phyloP scores from a whole-genome alignment of 306 rosid genomes.

The Rubus parviflorus region DNA sequence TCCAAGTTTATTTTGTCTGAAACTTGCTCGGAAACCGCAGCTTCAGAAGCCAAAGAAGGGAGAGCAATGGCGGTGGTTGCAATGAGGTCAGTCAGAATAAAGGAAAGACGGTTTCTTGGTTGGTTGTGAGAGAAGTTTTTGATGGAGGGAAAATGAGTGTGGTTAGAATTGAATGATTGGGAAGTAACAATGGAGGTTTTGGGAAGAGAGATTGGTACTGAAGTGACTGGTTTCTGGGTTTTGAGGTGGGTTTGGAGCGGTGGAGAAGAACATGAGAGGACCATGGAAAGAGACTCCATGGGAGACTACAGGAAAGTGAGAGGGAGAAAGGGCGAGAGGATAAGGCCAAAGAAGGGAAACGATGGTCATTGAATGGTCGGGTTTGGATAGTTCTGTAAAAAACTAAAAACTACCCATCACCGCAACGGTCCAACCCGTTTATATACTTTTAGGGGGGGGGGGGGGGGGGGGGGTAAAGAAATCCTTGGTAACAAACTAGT shows the following conservation, averaged over 20 bases:
- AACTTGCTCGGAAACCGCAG: conserved; percentile 35
- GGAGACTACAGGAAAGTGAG: conserved; percentile 11
- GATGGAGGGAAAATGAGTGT: conserved; percentile 29
- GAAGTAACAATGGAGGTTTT: conserved; percentile 26
- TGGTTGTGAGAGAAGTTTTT: conserved; percentile 18
- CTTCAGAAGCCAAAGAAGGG: conserved; percentile 62
- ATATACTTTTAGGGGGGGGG: neutral
- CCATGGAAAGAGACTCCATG: conserved; percentile 63
- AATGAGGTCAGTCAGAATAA: conserved; percentile 36
- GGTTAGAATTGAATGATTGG: conserved; percentile 6
- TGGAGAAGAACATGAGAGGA: conserved; percentile 57
- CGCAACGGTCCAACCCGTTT: neutral
- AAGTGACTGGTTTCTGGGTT: conserved; percentile 37
- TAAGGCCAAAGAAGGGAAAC: conserved; percentile 3
- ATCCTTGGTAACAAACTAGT: neutral
- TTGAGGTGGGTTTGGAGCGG: conserved; percentile 41
- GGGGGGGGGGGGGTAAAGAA: too few relatives aligned
- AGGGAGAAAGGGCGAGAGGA: conserved; percentile 12
- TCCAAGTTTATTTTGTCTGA: conserved; percentile 70
- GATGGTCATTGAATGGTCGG: neutral
- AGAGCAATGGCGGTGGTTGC: conserved; percentile 39
- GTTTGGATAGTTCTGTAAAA: too few relatives aligned
- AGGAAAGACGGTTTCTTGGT: conserved; percentile 30
- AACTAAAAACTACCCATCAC: neutral
- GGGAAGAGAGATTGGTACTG: conserved; percentile 37